A percentile compares a stretch with the other conserved stretches of the same genome.
Conservation (phyloP, 1,284 basidiomycete species). For the Cerioporus squamosus region DNA sequence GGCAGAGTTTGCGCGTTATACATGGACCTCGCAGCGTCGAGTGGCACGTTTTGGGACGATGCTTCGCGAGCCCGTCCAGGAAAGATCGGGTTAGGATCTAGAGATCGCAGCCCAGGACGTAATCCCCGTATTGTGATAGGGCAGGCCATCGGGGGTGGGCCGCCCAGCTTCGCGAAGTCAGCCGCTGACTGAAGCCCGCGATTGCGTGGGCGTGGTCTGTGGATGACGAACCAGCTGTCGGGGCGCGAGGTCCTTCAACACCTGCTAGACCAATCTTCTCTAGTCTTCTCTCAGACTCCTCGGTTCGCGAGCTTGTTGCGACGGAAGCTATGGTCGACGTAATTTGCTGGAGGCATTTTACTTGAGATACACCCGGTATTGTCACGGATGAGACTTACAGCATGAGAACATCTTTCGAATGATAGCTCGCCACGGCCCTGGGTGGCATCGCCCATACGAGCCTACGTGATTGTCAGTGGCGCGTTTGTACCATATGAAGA, state of each 20-base stretch:
- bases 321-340: no score
- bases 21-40: not conserved
- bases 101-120: not conserved
- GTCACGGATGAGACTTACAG: not conserved
- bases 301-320: no score
- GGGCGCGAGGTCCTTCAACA: no score
- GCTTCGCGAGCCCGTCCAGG: constrained; percentile 5
- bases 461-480: not conserved
- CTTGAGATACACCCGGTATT: not conserved
- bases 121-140: constrained; percentile 22
- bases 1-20: not conserved
- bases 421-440: not conserved
- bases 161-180: not conserved
- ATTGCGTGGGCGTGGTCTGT: not conserved
- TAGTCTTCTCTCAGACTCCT: no score
- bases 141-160: not conserved
- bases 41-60: constrained; percentile 13
- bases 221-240: not conserved
- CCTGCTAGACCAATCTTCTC: no score
- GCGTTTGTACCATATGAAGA: not conserved
- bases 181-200: constrained; percentile 11
- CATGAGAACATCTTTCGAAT: not conserved
- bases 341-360: no score
- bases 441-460: not conserved
- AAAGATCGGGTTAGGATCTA: constrained; percentile 4